Base-by-base conservation (phyloP, 2,329 filamentous ascomycete genomes). In the Xylaria sp. region DNA sequence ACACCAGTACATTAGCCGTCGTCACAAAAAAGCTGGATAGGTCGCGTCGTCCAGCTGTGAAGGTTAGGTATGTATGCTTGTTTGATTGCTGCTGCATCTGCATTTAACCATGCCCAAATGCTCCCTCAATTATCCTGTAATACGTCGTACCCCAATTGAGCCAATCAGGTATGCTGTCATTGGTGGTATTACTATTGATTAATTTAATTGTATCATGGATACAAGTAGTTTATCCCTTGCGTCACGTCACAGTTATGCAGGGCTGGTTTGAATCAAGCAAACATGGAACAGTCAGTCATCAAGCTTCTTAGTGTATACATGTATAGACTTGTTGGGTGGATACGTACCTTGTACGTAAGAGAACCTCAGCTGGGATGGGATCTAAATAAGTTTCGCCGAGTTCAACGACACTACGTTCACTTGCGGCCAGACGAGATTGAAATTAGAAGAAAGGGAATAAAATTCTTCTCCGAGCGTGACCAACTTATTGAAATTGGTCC, bases 51-150 rank as follows among this genome's bases (percentile, higher is more conserved):
- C 36, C 23, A 25, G 6, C 20, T 49, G 28, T 13, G 15, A 48
- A 41, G 49, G 49, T 51, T 51, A 49, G 41, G 49, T 56, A 43
- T 25, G 41, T 54, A 46, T 46, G 41, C 18, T 58, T 33, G 55
- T 51, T 64, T 64, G 61, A 64, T 68, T 60, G 55, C 61, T 60
- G 55, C 61, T 51, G 51, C 66, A 54, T 62, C 62, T 62, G 66
- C 62, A 68, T 64, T 68, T 65, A 68, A 36, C 61, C 62, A 65
- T 57, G 51, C 46, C 18, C 20, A 31, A 55, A 64, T 55, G 31
- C 8, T 20, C 48, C 8, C 39, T 39, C 15, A 52, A 58, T 28
- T 36, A 54, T 59, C 39, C 43, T 20, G 61, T 58, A 62, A 39
- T 36, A 10, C 31, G 39, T 41, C 39, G 49, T 51, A 56, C 39